These are phyloP conservation scores for Litchi chinensis DNA, from an alignment of 345 rosid species.

Conservation along the genomic window DNA sequence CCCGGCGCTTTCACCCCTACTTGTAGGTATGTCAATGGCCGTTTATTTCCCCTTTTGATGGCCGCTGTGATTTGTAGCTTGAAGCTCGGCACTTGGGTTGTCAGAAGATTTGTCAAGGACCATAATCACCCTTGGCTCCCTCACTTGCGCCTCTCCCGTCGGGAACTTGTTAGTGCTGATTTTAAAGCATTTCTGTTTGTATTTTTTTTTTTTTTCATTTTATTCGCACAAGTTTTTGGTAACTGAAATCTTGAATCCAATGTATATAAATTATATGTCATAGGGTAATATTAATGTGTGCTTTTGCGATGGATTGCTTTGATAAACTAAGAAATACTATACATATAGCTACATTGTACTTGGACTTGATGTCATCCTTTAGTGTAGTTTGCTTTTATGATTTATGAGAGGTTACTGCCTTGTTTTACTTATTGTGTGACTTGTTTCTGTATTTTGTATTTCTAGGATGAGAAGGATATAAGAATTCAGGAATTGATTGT, in stretches of 20 bases:
- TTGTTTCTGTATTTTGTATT: background rate
- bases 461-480: constrained; percentile 37
- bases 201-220: no score
- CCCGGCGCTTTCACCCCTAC: constrained; percentile 99
- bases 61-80: rapidly evolving
- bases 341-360: no score
- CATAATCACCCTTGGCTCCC: constrained; percentile 15
- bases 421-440: no score
- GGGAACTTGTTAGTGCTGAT: background rate
- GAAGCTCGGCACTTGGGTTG: rapidly evolving
- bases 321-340: no score
- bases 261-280: no score
- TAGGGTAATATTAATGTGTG: no score
- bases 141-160: constrained; percentile 2
- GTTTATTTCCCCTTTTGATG: background rate
- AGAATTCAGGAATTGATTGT: constrained; percentile 35
- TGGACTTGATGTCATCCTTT: no score
- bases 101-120: background rate
- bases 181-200: no score
- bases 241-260: no score
- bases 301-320: no score
- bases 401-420: background rate
- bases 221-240: no score
- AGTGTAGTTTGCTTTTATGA: background rate
- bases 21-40: constrained; percentile 61